Percentiles rank a stretch among this genome's conserved stretches.
phyloP scores from a whole-genome alignment of 768 basidiomycete genomes.

The Lactarius psammicola region DNA sequence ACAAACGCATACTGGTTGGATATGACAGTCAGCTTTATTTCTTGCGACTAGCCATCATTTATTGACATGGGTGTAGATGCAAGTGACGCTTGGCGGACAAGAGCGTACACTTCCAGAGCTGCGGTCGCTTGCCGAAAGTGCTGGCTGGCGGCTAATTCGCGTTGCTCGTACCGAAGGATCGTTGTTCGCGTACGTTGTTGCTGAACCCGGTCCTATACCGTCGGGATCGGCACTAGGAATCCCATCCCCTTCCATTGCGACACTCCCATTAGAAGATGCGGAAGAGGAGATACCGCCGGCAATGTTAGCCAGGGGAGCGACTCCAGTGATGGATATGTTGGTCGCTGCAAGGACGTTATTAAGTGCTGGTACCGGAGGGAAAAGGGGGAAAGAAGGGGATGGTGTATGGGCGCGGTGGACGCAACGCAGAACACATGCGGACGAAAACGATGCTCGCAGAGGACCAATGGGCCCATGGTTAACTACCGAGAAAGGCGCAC shows the following conservation, averaged over 20 bases:
- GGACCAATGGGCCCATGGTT: constrained; percentile 1
- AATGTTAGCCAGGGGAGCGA: constrained; percentile 21
- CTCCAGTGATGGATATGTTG: constrained; percentile 28
- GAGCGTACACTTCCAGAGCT: constrained; percentile 66
- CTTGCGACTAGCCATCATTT: background rate
- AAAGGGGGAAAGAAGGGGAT: constrained; percentile 17
- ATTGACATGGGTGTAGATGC: constrained; percentile 48
- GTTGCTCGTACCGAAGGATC: constrained; percentile 59
- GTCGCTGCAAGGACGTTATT: constrained; percentile 24
- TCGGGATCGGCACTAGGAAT: constrained; percentile 1
- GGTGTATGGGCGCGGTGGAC: constrained; percentile 25
- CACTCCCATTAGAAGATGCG: background rate
- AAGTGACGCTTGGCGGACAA: constrained; percentile 62
- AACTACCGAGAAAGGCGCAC: constrained; percentile 8
- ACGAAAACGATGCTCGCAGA: constrained; percentile 24
- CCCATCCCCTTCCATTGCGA: constrained; percentile 6
- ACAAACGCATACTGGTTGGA: constrained; percentile 72
- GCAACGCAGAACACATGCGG: constrained; percentile 16
- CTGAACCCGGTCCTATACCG: constrained; percentile 58
- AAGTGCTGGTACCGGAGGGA: constrained; percentile 18
- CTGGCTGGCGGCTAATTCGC: constrained; percentile 61
- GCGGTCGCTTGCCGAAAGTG: constrained; percentile 48
- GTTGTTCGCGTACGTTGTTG: constrained; percentile 69
- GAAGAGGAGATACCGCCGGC: constrained; percentile 26
- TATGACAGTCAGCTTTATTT: constrained; percentile 47